Base-by-base conservation (phyloP, 306 rosid species). In the Bauhinia variegata region DNA sequence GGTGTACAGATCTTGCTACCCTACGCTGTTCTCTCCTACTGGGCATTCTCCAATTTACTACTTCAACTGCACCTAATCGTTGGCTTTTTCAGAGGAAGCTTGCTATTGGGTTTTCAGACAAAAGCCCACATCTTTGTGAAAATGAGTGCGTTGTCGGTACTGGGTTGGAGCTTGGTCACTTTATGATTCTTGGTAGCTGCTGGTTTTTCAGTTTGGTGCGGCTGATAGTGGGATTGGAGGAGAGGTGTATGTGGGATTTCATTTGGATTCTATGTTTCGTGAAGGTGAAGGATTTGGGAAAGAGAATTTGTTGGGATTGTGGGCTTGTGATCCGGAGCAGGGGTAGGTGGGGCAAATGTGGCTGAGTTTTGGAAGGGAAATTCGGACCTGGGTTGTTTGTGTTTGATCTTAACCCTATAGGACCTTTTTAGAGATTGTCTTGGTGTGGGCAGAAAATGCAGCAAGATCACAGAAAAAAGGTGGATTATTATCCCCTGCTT, bases 311-410 rank as follows among this genome's bases (percentile, higher is more conserved):
- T 63, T 75, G 91, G 93, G 83, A 89, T 78, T 84, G 81, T 70
- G 89, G 86, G 54, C 80, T 84, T 82, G 87, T 92, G 75, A 92
- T 92, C 67, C 86, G 89, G 81, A 86, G 96, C 86, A 84, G 96
- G 83, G 89, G 96, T 74, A 86, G 93, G 76, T 89, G 96, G 93
- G 96, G 91, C 36, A 87, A 92, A 89, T 92, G 98, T 80, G 98
- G 96, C 60, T 92, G 74, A 89, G 67, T 39, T 72, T 72, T 10
- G 33, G 14, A 23, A 2, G 39, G 15, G 32, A 52, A 36, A 37
- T 68, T 79, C 36, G 59, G 58, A 67, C 37, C 70, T 48, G 63
- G 48, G 60, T 60, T 37, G 36, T 76, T 54, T 80, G n/a, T 69
- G 57, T 48, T 72, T 82, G 78, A 83, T 81, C 88, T 78, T 64